Conservation (phyloP, 1,139 yeast species). For the Scheffersomyces quercinus region DNA sequence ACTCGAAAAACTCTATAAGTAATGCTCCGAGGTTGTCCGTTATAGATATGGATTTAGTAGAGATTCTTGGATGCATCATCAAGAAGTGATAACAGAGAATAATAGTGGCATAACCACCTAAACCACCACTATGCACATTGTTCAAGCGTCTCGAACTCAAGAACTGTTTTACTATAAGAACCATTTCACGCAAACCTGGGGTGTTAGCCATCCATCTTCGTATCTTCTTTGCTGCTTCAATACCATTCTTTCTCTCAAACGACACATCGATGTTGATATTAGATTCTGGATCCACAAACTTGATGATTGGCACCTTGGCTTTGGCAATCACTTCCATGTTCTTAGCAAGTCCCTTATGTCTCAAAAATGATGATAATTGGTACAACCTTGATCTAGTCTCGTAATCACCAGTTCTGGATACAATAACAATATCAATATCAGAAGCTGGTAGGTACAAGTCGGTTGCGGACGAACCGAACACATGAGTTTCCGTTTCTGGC, state of each 20-base stretch:
- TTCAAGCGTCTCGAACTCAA: conserved; percentile 76
- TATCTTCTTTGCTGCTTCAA: conserved; percentile 81
- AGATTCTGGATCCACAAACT: conserved; percentile 76
- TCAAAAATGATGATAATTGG: conserved; percentile 70
- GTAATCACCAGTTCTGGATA: conserved; percentile 64
- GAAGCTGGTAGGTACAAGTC: conserved; percentile 94
- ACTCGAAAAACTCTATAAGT: conserved; percentile 88
- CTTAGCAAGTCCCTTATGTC: conserved; percentile 62
- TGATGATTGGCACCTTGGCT: conserved; percentile 95
- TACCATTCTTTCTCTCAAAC: conserved; percentile 84
- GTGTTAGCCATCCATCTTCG: conserved; percentile 71
- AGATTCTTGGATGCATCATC: conserved; percentile 74
- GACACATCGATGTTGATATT: conserved; percentile 86
- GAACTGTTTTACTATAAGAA: conserved; percentile 83
- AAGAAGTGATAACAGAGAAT: conserved; percentile 85
- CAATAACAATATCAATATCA: conserved; percentile 92
- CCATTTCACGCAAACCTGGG: conserved; percentile 84
- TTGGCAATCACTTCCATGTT: conserved; percentile 85
- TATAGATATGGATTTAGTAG: conserved; percentile 66
- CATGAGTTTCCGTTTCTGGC: conserved; percentile 81
- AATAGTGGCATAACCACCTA: conserved; percentile 93
- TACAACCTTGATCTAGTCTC: conserved; percentile 70
- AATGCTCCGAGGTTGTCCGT: conserved; percentile 82
- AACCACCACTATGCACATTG: conserved; percentile 94
- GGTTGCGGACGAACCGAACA: conserved; percentile 95